phyloP scores from a whole-genome alignment of 306 rosid species.

The Cercis canadensis region DNA sequence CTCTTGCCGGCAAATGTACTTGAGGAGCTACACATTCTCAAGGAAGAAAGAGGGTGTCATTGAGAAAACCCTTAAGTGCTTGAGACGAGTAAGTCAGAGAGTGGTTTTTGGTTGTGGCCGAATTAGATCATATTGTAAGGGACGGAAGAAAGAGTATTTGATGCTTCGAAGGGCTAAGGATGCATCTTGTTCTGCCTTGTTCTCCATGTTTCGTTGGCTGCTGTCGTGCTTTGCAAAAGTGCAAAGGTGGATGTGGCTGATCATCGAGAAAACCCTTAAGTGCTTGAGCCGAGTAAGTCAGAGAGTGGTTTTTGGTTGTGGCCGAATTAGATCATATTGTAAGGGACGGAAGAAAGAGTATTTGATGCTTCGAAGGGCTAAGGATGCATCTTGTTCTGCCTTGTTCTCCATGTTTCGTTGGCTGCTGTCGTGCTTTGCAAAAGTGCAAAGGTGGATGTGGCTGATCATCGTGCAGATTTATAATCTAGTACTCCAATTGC shows the following conservation, averaged over 20 bases:
- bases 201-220: slow-evolving; percentile 42
- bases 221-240: slow-evolving; percentile 47
- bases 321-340: not conserved
- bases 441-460: slow-evolving; percentile 45
- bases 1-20: slow-evolving; percentile 55
- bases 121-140: slow-evolving; percentile 16
- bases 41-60: slow-evolving; percentile 48
- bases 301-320: slow-evolving; percentile 8
- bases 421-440: slow-evolving; percentile 44
- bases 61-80: slow-evolving; percentile 46
- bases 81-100: slow-evolving; percentile 33
- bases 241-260: slow-evolving; percentile 41
- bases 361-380: slow-evolving; percentile 36
- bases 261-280: slow-evolving; percentile 42
- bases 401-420: slow-evolving; percentile 43
- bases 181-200: slow-evolving; percentile 38
- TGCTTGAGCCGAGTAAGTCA: slow-evolving; percentile 38
- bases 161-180: slow-evolving; percentile 38
- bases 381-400: slow-evolving; percentile 37
- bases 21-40: slow-evolving; percentile 68
- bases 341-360: slow-evolving; percentile 25
- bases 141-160: slow-evolving; percentile 19
- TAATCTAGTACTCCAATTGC: not conserved
- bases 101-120: not conserved
- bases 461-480: slow-evolving; percentile 24